These are phyloP conservation scores for Candida suzukii DNA, from an alignment of 805 yeast genomes.

Conservation along the genomic window DNA sequence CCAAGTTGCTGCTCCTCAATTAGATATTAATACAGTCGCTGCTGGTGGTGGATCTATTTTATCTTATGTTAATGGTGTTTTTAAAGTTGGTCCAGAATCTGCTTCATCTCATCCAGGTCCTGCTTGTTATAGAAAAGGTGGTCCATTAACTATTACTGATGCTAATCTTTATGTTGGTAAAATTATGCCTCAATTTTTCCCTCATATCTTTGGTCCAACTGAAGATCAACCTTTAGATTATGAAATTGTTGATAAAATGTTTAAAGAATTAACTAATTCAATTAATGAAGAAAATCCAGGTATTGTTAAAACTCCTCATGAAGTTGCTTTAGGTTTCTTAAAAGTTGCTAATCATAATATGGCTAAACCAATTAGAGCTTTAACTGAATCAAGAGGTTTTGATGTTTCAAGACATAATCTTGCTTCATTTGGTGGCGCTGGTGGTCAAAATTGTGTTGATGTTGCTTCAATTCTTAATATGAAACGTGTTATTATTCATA, in stretches of 20 bases:
- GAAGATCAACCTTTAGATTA: constrained; percentile 62
- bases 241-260: constrained; percentile 42
- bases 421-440: constrained; percentile 90
- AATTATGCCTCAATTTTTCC: constrained; percentile 62
- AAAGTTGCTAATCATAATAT: constrained; percentile 81
- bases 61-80: constrained; percentile 59
- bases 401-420: constrained; percentile 57
- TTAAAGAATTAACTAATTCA: constrained; percentile 40
- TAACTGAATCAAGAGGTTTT: constrained; percentile 82
- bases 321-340: constrained; percentile 75
- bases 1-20: constrained; percentile 28
- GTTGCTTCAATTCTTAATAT: constrained; percentile 71
- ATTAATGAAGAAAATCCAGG: constrained; percentile 38
- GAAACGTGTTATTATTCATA: constrained; percentile 60
- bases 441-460: constrained; percentile 83
- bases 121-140: constrained; percentile 74
- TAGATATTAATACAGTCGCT: constrained; percentile 25
- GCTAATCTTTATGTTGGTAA: constrained; percentile 70
- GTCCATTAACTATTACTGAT: constrained; percentile 77
- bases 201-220: constrained; percentile 76
- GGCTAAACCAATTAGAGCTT: constrained; percentile 80
- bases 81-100: constrained; percentile 77
- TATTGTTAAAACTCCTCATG: constrained; percentile 42
- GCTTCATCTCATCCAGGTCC: constrained; percentile 88
- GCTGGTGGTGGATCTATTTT: constrained; percentile 33